A percentile compares a stretch with the other conserved stretches of the same genome.
Conservation (phyloP, 164 flowering plant species). For the Aristolochia contorta region DNA sequence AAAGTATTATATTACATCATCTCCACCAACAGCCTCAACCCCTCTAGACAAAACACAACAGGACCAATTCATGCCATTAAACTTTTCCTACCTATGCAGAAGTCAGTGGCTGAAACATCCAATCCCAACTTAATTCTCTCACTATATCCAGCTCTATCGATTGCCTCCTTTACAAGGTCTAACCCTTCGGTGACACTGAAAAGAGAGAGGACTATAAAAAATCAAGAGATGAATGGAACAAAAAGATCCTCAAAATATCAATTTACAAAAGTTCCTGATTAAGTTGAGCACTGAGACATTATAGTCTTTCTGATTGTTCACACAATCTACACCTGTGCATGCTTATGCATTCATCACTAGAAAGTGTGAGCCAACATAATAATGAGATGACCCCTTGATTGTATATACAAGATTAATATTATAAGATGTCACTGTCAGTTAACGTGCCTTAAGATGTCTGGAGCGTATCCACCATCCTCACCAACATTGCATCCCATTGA, state of each 20-base stretch:
- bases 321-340: no score
- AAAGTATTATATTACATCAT: no score
- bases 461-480: conserved; percentile 93
- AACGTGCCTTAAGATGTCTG: conserved; percentile 75
- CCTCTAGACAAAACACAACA: no score
- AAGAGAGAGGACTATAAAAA: not conserved
- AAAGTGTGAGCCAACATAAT: no score
- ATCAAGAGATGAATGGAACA: not conserved
- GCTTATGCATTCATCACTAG: no score
- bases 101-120: conserved; percentile 80
- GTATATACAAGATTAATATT: not conserved
- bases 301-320: no score
- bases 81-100: conserved; percentile 67
- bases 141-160: conserved; percentile 67
- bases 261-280: not conserved
- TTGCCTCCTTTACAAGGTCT: conserved; percentile 90
- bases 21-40: no score
- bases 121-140: conserved; percentile 83
- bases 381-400: not conserved
- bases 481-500: conserved; percentile 79
- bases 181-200: conserved; percentile 74
- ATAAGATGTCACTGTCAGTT: not conserved
- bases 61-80: not conserved
- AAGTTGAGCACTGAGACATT: no score
- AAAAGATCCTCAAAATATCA: not conserved